Percentiles rank a stretch among this genome's conserved stretches.
phyloP scores from a whole-genome alignment of 2,329 filamentous ascomycete species.

The Penicillium sp. region DNA sequence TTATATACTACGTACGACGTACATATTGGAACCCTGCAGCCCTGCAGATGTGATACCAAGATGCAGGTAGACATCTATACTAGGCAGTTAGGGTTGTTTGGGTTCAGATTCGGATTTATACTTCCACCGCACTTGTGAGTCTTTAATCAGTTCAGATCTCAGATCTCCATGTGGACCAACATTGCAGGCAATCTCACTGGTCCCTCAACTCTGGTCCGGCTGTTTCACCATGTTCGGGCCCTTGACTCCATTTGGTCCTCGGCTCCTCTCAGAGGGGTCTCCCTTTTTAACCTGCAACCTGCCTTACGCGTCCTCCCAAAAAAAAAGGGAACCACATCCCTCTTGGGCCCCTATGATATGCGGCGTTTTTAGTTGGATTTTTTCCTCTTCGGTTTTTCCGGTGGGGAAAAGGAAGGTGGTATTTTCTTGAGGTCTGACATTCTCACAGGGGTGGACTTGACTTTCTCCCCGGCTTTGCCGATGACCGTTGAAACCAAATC shows the following conservation, averaged over 20 bases:
- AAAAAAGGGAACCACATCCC: not conserved
- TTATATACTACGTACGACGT: not conserved
- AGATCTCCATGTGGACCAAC: conserved; percentile 11
- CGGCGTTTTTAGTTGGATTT: not conserved
- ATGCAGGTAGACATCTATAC: not conserved
- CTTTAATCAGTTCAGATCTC: not conserved
- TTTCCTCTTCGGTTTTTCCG: not conserved
- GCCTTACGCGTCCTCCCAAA: conserved; percentile 31
- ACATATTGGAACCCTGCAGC: conserved; percentile 9
- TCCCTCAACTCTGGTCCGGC: conserved; percentile 13
- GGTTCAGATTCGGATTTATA: not conserved
- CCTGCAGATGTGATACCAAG: not conserved
- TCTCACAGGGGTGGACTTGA: not conserved
- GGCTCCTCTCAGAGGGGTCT: conserved; percentile 11
- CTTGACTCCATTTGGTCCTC: conserved; percentile 27
- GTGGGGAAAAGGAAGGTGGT: conserved; percentile 15
- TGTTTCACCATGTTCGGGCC: conserved; percentile 35
- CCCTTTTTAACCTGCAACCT: conserved; percentile 25
- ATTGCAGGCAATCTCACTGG: conserved; percentile 19
- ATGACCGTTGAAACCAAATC: conserved; percentile 5
- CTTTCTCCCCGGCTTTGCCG: not conserved
- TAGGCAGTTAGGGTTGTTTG: conserved; percentile 1
- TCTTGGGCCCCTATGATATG: conserved; percentile 2
- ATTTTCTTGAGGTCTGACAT: not conserved
- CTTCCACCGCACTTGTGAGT: not conserved